Evolutionary conservation across 148 eudicot species (phyloP).

Genomic region (Camellia sinensis): DNA sequence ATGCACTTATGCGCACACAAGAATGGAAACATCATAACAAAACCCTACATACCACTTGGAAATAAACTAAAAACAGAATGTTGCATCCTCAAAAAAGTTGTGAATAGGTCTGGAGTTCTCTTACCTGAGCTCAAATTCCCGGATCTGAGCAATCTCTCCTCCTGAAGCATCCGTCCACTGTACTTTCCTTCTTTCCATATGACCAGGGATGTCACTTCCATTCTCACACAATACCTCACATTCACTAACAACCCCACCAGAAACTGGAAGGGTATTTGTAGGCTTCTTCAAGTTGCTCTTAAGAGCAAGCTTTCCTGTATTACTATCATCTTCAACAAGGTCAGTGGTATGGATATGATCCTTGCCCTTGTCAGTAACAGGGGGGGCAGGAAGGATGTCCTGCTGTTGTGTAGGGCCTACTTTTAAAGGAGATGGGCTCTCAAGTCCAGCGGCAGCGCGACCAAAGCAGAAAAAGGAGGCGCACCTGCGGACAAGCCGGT

Average conservation of each 20-base stretch:
- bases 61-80: background rate
- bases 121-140: conserved; percentile 94
- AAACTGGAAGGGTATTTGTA: conserved; percentile 23
- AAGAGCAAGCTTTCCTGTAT: conserved; percentile 31
- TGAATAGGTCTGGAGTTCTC: conserved; percentile 4
- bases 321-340: conserved; percentile 35
- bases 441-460: conserved; percentile 79
- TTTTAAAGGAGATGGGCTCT: conserved; percentile 68
- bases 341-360: conserved; percentile 31
- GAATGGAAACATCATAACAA: background rate
- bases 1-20: background rate
- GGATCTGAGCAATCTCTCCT: conserved; percentile 86
- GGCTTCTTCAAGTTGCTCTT: conserved; percentile 80
- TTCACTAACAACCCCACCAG: conserved; percentile 26
- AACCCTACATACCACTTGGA: background rate
- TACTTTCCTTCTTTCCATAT: conserved; percentile 59
- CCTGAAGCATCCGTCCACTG: conserved; percentile 93
- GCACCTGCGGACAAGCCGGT: conserved; percentile 73
- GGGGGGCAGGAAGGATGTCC: conserved; percentile 33
- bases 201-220: conserved; percentile 9
- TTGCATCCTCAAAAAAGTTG: background rate
- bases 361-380: conserved; percentile 36
- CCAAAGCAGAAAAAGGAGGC: conserved; percentile 87
- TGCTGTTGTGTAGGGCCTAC: conserved; percentile 75
- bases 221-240: conserved; percentile 36